Evolutionary conservation across 2,329 filamentous ascomycete genomes (phyloP).

Genomic region (Aspergillus ochraceus): DNA sequence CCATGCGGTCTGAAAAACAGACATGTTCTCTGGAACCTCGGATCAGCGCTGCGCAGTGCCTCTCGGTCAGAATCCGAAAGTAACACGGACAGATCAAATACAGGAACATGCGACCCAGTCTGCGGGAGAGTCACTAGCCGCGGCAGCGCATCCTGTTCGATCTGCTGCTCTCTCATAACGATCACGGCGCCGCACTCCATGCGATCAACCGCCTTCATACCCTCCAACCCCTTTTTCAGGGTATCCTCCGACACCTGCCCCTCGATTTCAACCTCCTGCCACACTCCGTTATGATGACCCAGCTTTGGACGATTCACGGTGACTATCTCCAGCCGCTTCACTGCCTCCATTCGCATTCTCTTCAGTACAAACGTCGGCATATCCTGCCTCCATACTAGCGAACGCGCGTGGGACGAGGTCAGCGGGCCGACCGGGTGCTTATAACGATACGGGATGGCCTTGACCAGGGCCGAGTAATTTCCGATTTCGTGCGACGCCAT

Average conservation of each 20-base stretch:
- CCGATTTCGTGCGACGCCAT: conserved; percentile 6
- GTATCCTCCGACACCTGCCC: conserved; percentile 18
- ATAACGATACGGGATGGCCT: conserved; percentile 35
- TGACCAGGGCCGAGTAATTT: conserved; percentile 2
- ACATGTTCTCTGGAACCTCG: conserved; percentile 32
- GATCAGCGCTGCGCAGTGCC: conserved; percentile 26
- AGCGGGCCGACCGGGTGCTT: conserved; percentile 32
- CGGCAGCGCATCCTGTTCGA: conserved; percentile 13
- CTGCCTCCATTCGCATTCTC: conserved; percentile 37
- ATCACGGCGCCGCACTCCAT: conserved; percentile 35
- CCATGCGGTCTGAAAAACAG: conserved; percentile 38
- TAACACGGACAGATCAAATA: conserved; percentile 38
- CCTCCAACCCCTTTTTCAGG: conserved; percentile 21
- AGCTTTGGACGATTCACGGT: conserved; percentile 13
- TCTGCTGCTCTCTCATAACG: conserved; percentile 17
- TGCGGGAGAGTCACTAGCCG: conserved; percentile 33
- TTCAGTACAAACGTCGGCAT: conserved; percentile 46
- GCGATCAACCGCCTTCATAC: conserved; percentile 23
- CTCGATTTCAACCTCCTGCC: conserved; percentile 26
- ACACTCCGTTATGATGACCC: conserved; percentile 24
- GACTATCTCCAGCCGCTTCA: conserved; percentile 38
- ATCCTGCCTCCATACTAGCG: conserved; percentile 49
- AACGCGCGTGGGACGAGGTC: conserved; percentile 25
- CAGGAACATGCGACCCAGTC: conserved; percentile 31
- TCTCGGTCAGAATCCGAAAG: conserved; percentile 32